phyloP scores from a whole-genome alignment of 495 filamentous ascomycete species.

The Xeromyces bisporus region DNA sequence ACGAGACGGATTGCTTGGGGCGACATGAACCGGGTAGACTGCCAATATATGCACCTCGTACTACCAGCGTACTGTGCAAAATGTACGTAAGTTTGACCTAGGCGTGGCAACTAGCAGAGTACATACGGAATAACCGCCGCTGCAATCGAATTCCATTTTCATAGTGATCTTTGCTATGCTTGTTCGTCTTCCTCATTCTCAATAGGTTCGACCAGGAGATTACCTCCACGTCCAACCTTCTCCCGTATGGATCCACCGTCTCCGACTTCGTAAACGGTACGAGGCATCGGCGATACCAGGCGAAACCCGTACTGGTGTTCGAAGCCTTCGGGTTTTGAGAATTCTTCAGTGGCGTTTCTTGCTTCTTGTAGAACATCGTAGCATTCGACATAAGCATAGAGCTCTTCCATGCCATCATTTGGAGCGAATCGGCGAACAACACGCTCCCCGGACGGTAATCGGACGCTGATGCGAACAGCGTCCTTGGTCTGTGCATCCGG shows the following conservation, averaged over 20 bases:
- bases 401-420: conserved; percentile 56
- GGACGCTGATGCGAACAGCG: conserved; percentile 63
- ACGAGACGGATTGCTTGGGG: too few species aligned
- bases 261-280: conserved; percentile 55
- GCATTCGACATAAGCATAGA: conserved; percentile 96
- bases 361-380: conserved; percentile 42
- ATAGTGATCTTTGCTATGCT: not conserved
- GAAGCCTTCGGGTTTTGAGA: conserved; percentile 48
- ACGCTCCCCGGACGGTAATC: conserved; percentile 54
- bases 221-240: conserved; percentile 67
- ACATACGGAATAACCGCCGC: not conserved
- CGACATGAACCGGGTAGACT: too few species aligned
- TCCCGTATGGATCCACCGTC: conserved; percentile 45
- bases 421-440: conserved; percentile 56
- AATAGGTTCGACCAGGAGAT: conserved; percentile 67
- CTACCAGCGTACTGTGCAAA: too few species aligned
- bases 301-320: conserved; percentile 65
- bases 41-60: too few species aligned
- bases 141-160: too few species aligned
- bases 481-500: conserved; percentile 47
- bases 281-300: conserved; percentile 67
- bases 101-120: too few species aligned
- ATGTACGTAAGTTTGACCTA: too few species aligned
- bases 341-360: conserved; percentile 11
- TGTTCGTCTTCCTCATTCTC: conserved; percentile 21